phyloP scores from a whole-genome alignment of 352 stramenopile species.

The Blastocystis sp. region DNA sequence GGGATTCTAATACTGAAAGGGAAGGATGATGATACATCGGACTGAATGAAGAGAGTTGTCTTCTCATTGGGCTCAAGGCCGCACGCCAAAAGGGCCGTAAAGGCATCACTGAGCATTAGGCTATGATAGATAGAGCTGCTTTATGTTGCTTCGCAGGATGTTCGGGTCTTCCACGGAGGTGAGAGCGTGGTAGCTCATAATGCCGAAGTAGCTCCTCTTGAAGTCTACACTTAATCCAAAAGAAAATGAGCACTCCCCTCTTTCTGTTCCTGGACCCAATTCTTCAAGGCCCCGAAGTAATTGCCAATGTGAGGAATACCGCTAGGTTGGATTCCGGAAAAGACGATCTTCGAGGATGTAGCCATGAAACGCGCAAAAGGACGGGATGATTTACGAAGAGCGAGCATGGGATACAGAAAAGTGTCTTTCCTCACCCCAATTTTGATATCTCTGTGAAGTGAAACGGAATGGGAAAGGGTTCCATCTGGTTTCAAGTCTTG shows the following conservation, averaged over 20 bases:
- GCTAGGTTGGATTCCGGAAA: constrained; percentile 95
- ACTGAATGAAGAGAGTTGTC: constrained; percentile 83
- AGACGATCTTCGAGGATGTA: constrained; percentile 77
- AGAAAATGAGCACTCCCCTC: constrained; percentile 73
- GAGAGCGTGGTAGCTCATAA: constrained; percentile 96
- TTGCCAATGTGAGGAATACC: constrained; percentile 95
- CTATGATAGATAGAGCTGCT: constrained; percentile 19
- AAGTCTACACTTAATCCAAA: constrained; percentile 67
- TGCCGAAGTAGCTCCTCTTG: constrained; percentile 80
- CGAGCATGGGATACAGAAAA: no score
- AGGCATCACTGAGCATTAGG: constrained; percentile 63
- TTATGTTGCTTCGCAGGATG: constrained; percentile 77
- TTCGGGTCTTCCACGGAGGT: constrained; percentile 89
- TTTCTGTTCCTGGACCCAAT: constrained; percentile 93
- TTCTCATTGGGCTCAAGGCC: constrained; percentile 80
- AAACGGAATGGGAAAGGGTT: no score
- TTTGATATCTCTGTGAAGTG: no score
- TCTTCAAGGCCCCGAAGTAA: constrained; percentile 93
- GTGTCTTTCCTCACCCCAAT: no score
- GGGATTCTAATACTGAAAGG: constrained; percentile 51
- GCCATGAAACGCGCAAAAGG: background rate
- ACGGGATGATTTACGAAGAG: no score
- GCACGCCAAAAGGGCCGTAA: constrained; percentile 66
- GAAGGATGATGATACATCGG: constrained; percentile 76
- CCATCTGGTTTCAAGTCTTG: no score